A percentile compares a stretch with the other conserved stretches of the same genome.
phyloP scores from a whole-genome alignment of 768 basidiomycete species.

The Termitomyces sp. region DNA sequence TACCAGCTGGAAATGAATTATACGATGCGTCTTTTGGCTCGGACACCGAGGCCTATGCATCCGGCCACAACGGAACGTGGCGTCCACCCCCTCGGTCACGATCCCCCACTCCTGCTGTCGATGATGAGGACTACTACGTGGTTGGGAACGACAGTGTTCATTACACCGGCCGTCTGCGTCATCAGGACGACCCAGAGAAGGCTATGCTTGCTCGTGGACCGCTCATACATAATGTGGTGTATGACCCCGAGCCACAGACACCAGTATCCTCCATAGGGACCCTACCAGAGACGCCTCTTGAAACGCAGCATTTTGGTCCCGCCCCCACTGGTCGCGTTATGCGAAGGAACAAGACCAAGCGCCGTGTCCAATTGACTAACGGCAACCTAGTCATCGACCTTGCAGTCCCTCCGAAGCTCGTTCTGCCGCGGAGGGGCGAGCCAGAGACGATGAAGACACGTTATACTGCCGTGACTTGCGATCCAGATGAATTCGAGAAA shows the following conservation, averaged over 20 bases:
- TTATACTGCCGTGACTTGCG: slow-evolving; percentile 90
- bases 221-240: slow-evolving; percentile 29
- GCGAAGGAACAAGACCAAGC: slow-evolving; percentile 72
- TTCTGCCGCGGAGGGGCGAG: slow-evolving; percentile 67
- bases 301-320: slow-evolving; percentile 85
- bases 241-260: slow-evolving; percentile 40
- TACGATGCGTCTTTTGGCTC: slow-evolving; percentile 56
- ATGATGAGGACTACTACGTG: slow-evolving; percentile 69
- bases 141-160: slow-evolving; percentile 55
- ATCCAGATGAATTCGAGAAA: slow-evolving; percentile 87
- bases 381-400: slow-evolving; percentile 88
- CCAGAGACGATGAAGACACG: slow-evolving; percentile 71
- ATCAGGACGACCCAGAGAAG: slow-evolving; percentile 38
- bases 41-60: slow-evolving; percentile 68
- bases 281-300: slow-evolving; percentile 50
- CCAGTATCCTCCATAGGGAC: slow-evolving; percentile 36
- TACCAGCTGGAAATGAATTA: slow-evolving; percentile 30
- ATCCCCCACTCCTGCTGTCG: slow-evolving; percentile 72
- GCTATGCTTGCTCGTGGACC: slow-evolving; percentile 22
- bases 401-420: slow-evolving; percentile 79
- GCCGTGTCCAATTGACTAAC: slow-evolving; percentile 78
- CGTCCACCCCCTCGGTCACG: slow-evolving; percentile 56
- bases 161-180: slow-evolving; percentile 40
- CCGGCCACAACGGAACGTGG: slow-evolving; percentile 50
- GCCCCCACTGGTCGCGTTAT: slow-evolving; percentile 77